Evolutionary conservation across 768 basidiomycete genomes (phyloP), one percentile per base, ranked within the genome.

Genomic region (Hortiboletus flavorubellus): DNA sequence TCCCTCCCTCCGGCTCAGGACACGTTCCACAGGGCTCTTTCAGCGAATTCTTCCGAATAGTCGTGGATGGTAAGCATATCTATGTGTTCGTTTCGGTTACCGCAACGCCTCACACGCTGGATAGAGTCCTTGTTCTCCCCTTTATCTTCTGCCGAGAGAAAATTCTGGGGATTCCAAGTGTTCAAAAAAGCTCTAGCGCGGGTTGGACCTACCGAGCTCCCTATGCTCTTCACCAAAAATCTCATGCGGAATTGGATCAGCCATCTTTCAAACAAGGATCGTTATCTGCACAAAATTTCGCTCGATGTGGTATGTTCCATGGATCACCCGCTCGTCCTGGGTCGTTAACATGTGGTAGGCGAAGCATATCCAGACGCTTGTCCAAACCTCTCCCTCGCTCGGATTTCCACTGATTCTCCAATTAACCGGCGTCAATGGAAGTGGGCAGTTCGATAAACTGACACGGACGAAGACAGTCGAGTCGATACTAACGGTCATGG

Each of bases 161-260:
- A 97, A 72, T 92, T 88, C 65, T 95, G 92, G 89, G 96, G 94
- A n/a, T 96, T 98, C 75, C 87, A 89, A 62, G 81, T 96, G 18
- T 91, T 98, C 73, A 83, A 86, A 64, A 87, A 83, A 59, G 85
- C 92, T 8, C 75, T 97, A 40, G 79, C 82, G 15, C 84, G 85
- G 37, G 79, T 91, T 31, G 75, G 80, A 15, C 71, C 82, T 16
- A 72, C 80, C 43, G 86, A 83, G 50, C 77, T 96, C 62, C 88
- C 91, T 0, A 86, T 92, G 80, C 76, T 98, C 34, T 94, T 99
- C 69, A 95, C 91, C 18, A 88, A 87, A 64, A 94, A 97, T 69
- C 91, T 97, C 65, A 94, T 98, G 89, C 86, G 93, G 37, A 87
- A 88, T 37, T 96, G 95, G 92, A 95, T 96, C 56, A 96, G 96